Percentiles rank a stretch among this genome's conserved stretches.
Evolutionary conservation across 179 eudicot species (phyloP).

Genomic region (Silene noctiflora): DNA sequence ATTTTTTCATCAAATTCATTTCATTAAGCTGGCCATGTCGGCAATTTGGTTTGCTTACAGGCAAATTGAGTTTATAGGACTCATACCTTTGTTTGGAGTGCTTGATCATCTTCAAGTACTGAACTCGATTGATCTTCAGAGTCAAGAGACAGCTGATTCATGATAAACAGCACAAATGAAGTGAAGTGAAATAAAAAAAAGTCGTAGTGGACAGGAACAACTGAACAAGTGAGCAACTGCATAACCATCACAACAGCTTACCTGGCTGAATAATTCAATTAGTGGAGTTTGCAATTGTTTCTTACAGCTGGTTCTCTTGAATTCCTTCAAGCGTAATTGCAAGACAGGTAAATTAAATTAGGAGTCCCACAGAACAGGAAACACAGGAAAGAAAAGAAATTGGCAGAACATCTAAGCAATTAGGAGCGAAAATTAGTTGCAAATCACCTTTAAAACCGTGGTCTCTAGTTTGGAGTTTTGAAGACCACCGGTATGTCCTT

Average conservation of each 20-base stretch:
- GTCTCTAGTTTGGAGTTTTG: constrained; percentile 23
- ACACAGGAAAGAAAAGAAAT: neutral
- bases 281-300: constrained; percentile 38
- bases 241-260: constrained; percentile 20
- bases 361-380: neutral
- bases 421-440: neutral
- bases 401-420: neutral
- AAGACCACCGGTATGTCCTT: constrained; percentile 21
- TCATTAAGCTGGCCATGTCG: neutral
- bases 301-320: constrained; percentile 31
- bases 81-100: constrained; percentile 35
- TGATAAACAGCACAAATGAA: constrained; percentile 7
- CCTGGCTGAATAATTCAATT: constrained; percentile 54
- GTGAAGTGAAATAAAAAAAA: neutral
- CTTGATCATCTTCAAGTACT: constrained; percentile 29
- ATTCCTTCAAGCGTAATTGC: constrained; percentile 37
- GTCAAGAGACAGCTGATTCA: constrained; percentile 51
- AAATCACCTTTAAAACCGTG: constrained; percentile 25
- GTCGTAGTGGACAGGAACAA: neutral
- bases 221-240: neutral
- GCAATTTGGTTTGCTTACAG: neutral
- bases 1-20: neutral
- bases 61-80: constrained; percentile 1
- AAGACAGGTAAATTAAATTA: constrained; percentile 14
- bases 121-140: constrained; percentile 31